Evolutionary conservation across 202 grass and related monocot species (phyloP), one percentile per base, ranked within the genome.

Genomic region (Alloteropsis angusta): DNA sequence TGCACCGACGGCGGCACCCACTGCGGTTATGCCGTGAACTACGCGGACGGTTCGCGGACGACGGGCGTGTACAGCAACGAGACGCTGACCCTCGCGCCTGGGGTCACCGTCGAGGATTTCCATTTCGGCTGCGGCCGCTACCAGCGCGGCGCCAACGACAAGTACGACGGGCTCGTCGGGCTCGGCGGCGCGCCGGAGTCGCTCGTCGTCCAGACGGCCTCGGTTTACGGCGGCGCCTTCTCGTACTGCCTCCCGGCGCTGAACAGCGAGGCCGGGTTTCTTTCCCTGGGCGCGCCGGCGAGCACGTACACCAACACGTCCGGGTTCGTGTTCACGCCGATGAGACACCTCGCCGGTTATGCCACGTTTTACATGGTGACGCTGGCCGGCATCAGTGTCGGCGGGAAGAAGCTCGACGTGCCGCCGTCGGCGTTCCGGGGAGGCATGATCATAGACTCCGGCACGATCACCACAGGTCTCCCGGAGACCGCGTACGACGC

Each of bases 361-460:
- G 8, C 78, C 3, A 87, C 86, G 11, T 95, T 74, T 8, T 95
- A 95, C 78, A 41, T 54, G 21, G 39, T 89, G 22, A 80, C 3
- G 41, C 45, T 95, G 36, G 48, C 54, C 4, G 86, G 81, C 7
- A 85, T 92, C 6, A 86, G 35, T 46, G 87, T 96, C 3, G 87
- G 79, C 2, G 87, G 89, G 23, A 48, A 82, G 34, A 78, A 18
- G n/a, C 41, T 90, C 9, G 9, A 52, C 0, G 36, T 96, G 13
- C 59, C 82, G 2, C 10, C 35, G 0, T 52, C 77, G 41, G 88
- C 83, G 53, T 61, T 83, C 15, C 47, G 19, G 0, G 65, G 79
- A 0, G 75, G 87, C 16, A 79, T 81, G 59, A 57, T 96, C 74
- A 76, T 92, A 4, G 93, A 96, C 41, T 92, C 82, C 0, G 89